phyloP scores from a whole-genome alignment of 2,329 filamentous ascomycete genomes.

The Penicillium verrucosum region DNA sequence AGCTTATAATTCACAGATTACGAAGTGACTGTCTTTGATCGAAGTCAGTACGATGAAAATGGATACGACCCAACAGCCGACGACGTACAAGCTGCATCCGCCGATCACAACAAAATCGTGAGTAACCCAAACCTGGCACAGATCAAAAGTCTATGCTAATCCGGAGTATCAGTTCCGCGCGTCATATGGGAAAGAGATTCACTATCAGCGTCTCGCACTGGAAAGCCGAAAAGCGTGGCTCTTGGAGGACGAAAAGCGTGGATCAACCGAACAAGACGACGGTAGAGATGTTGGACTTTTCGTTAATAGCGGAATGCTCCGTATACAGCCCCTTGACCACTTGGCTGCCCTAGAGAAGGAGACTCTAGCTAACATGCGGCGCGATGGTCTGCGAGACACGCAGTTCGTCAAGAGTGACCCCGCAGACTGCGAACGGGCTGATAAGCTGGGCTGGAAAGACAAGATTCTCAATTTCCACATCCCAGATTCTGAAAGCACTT shows the following conservation, averaged over 20 bases:
- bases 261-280: not conserved
- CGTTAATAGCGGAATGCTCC: slow-evolving; percentile 18
- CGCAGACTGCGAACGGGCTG: slow-evolving; percentile 14
- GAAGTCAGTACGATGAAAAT: slow-evolving; percentile 13
- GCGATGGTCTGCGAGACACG: slow-evolving; percentile 14
- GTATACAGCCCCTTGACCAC: slow-evolving; percentile 14
- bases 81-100: slow-evolving; percentile 17
- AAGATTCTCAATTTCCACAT: slow-evolving; percentile 17
- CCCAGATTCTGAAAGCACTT: slow-evolving; percentile 2
- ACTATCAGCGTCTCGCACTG: slow-evolving; percentile 19
- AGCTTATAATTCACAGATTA: not conserved
- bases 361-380: slow-evolving; percentile 17
- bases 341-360: slow-evolving; percentile 15
- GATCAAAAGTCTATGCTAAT: not conserved
- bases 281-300: slow-evolving; percentile 12
- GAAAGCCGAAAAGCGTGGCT: slow-evolving; percentile 14
- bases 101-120: slow-evolving; percentile 20
- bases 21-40: slow-evolving; percentile 15
- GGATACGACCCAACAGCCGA: slow-evolving; percentile 12
- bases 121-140: not conserved
- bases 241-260: slow-evolving; percentile 13
- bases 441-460: slow-evolving; percentile 11
- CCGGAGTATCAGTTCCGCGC: slow-evolving; percentile 11
- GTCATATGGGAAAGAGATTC: slow-evolving; percentile 16
- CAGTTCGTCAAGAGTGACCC: slow-evolving; percentile 16